Conservation (phyloP, 352 stramenopile species). For the Phytopythium oedochilum region DNA sequence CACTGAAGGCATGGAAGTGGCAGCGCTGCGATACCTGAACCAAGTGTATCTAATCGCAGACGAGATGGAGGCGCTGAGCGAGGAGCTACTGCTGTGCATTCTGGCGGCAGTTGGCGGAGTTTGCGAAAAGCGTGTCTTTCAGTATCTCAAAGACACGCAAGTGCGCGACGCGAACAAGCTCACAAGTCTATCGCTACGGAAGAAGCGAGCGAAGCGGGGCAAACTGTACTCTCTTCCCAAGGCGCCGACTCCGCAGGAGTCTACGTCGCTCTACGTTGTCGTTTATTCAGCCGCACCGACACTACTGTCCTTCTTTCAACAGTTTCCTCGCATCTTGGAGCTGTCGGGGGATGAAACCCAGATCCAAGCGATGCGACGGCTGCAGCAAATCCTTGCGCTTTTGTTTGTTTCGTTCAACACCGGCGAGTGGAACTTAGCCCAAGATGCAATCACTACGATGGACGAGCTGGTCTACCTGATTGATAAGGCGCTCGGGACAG, state of each 20-base stretch:
- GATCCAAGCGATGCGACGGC: slow-evolving; percentile 2
- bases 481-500: slow-evolving; percentile 32
- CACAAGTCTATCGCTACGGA: slow-evolving; percentile 36
- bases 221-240: slow-evolving; percentile 14
- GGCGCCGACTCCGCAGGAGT: slow-evolving; percentile 27
- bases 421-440: slow-evolving; percentile 29
- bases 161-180: slow-evolving; percentile 42
- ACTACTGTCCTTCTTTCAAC: slow-evolving; percentile 44
- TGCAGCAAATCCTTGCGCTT: slow-evolving; percentile 27
- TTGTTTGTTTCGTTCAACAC: slow-evolving; percentile 24
- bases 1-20: slow-evolving; percentile 44
- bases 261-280: slow-evolving; percentile 28
- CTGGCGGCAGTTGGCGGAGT: slow-evolving; percentile 24
- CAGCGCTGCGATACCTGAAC: slow-evolving; percentile 51
- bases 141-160: slow-evolving; percentile 35
- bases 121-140: slow-evolving; percentile 23
- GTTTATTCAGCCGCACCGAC: slow-evolving; percentile 38
- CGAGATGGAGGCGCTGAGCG: slow-evolving; percentile 36
- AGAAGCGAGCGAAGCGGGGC: slow-evolving; percentile 34
- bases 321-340: slow-evolving; percentile 47
- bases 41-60: slow-evolving; percentile 58
- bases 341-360: slow-evolving; percentile 15
- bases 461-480: slow-evolving; percentile 45
- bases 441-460: slow-evolving; percentile 19
- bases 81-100: slow-evolving; percentile 33